These are phyloP conservation scores for Chaetomium strumarium DNA, from an alignment of 2,329 filamentous ascomycete species.

Conservation along the genomic window DNA sequence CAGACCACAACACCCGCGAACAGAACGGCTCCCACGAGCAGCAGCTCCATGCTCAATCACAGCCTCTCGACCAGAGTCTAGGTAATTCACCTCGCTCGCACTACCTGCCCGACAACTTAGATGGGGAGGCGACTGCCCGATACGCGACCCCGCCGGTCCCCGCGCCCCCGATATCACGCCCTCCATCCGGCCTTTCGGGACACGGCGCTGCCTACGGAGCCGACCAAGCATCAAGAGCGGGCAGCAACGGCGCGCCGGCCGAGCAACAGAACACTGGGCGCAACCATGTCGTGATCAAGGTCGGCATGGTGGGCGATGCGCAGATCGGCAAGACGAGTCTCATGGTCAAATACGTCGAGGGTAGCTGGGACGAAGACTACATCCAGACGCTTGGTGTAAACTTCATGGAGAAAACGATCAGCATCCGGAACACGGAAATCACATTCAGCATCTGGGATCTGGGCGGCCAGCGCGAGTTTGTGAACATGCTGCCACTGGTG, in stretches of 20 bases:
- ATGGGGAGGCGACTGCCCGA: conserved; percentile 37
- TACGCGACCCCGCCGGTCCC: conserved; percentile 44
- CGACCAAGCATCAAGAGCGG: conserved; percentile 41
- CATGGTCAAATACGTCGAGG: conserved; percentile 99
- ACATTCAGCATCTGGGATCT: conserved; percentile 99
- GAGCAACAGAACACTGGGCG: conserved; percentile 41
- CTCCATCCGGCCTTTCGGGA: conserved; percentile 49
- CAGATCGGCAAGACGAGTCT: conserved; percentile 98
- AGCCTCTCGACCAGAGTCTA: conserved; percentile 46
- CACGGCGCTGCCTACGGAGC: conserved; percentile 34
- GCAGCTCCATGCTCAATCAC: conserved; percentile 41
- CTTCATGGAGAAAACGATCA: conserved; percentile 99
- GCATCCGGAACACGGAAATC: conserved; percentile 98
- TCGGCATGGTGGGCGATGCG: conserved; percentile 98
- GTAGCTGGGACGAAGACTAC: conserved; percentile 99
- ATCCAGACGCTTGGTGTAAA: conserved; percentile 98
- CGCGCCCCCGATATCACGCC: conserved; percentile 44
- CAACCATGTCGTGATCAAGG: conserved; percentile 91
- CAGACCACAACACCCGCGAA: conserved; percentile 21
- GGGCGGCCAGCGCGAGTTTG: conserved; percentile 95
- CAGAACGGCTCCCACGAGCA: conserved; percentile 30
- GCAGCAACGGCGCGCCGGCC: conserved; percentile 32
- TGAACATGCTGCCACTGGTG: conserved; percentile 99
- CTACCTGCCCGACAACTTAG: conserved; percentile 30
- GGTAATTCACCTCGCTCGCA: conserved; percentile 36